phyloP scores from a whole-genome alignment of 1,284 basidiomycete genomes.

The Wallemia mellicola region DNA sequence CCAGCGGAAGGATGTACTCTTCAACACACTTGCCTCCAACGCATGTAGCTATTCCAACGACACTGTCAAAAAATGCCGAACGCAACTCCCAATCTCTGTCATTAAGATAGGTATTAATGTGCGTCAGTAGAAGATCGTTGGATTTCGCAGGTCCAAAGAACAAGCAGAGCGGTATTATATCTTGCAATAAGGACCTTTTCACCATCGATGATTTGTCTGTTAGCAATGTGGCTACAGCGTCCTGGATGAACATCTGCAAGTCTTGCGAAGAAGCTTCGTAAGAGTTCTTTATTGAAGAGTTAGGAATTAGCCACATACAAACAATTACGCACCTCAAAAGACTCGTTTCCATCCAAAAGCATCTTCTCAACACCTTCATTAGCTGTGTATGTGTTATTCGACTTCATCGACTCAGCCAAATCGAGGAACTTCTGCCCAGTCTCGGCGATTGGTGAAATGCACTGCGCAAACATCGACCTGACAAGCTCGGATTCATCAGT shows the following conservation, averaged over 20 bases:
- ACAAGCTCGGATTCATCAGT: conserved; percentile 66
- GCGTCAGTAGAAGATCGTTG: conserved; percentile 75
- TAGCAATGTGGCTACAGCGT: conserved; percentile 44
- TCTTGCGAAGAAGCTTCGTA: conserved; percentile 64
- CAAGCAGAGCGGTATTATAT: conserved; percentile 62
- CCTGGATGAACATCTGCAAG: conserved; percentile 56
- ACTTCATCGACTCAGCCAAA: conserved; percentile 65
- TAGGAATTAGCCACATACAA: neutral
- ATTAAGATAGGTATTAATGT: conserved; percentile 96
- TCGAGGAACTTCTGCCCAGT: conserved; percentile 60
- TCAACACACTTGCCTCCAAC: conserved; percentile 59
- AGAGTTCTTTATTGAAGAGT: conserved; percentile 29
- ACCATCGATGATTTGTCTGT: conserved; percentile 24
- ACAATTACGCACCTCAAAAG: conserved; percentile 5
- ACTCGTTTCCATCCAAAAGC: conserved; percentile 39
- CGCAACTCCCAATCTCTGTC: conserved; percentile 77
- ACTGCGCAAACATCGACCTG: conserved; percentile 59
- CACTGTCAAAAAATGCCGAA: conserved; percentile 76
- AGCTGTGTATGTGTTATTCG: conserved; percentile 40
- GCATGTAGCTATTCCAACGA: conserved; percentile 76
- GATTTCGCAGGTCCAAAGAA: conserved; percentile 79
- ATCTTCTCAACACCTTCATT: conserved; percentile 41
- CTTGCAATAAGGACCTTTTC: conserved; percentile 26
- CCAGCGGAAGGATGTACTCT: conserved; percentile 69
- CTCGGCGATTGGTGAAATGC: conserved; percentile 53